Percentiles rank a stretch among this genome's conserved stretches.
Conservation (phyloP, 495 filamentous ascomycete species). For the Lophiostoma macrostomum region DNA sequence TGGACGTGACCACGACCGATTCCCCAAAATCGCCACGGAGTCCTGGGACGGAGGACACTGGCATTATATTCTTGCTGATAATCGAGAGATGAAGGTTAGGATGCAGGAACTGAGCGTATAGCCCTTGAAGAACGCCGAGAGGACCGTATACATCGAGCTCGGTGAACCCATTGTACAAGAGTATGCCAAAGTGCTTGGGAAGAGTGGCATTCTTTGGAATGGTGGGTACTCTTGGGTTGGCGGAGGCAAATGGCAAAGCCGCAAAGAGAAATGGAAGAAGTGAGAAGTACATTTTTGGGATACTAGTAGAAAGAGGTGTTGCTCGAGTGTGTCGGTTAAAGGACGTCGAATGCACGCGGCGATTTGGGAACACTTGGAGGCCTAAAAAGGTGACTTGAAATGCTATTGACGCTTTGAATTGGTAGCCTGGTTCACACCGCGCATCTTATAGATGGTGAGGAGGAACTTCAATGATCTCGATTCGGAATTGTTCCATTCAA, state of each 20-base stretch:
- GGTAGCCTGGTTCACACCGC: too few relatives aligned
- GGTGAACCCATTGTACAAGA: conserved; percentile 28
- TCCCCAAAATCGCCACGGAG: conserved; percentile 41
- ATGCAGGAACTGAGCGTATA: conserved; percentile 43
- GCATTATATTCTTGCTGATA: conserved; percentile 50
- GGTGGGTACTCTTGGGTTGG: conserved; percentile 1
- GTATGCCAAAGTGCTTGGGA: conserved; percentile 20
- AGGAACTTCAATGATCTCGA: too few relatives aligned
- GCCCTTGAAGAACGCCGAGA: conserved; percentile 43
- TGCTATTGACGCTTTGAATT: too few relatives aligned
- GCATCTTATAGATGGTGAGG: too few relatives aligned
- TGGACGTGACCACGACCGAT: conserved; percentile 59
- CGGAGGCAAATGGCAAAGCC: conserved; percentile 1
- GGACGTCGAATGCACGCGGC: background rate
- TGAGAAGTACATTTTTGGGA: conserved; percentile 4
- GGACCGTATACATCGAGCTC: conserved; percentile 30
- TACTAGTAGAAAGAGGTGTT: background rate
- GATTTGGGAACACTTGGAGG: too few relatives aligned
- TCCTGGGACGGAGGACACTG: conserved; percentile 44
- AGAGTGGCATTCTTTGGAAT: conserved; percentile 11
- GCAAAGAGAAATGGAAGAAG: background rate
- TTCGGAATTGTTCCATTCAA: too few relatives aligned
- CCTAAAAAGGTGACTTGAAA: too few relatives aligned
- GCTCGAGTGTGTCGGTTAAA: too few relatives aligned
- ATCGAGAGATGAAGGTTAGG: conserved; percentile 44